These are phyloP conservation scores for Daldinia concentrica DNA, from an alignment of 495 filamentous ascomycete species.

Conservation along the genomic window DNA sequence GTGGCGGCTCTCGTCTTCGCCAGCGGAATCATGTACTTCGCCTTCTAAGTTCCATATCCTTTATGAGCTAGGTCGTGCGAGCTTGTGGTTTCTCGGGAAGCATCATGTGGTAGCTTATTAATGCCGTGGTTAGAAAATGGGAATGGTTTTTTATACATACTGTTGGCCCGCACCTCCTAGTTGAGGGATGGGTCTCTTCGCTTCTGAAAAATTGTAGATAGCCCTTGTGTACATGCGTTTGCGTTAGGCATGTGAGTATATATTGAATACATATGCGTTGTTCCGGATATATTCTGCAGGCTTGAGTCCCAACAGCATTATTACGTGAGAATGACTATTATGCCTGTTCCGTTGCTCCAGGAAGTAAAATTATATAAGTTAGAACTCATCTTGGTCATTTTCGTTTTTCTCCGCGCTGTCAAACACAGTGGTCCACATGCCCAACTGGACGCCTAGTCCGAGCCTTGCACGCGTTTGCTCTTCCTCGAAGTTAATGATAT, in stretches of 20 bases:
- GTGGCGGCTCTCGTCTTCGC: constrained; percentile 35
- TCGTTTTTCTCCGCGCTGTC: not conserved
- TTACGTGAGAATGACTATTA: not conserved
- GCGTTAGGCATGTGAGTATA: constrained; percentile 24
- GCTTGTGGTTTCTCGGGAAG: not conserved
- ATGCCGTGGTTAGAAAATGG: constrained; percentile 1
- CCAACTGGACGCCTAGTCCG: constrained; percentile 9
- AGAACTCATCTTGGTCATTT: not conserved
- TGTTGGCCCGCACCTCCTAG: constrained; percentile 4
- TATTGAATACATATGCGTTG: constrained; percentile 9
- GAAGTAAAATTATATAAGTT: not conserved
- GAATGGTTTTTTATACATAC: not conserved
- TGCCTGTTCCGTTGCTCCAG: no score
- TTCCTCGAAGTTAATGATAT: constrained; percentile 33
- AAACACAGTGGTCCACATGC: constrained; percentile 25
- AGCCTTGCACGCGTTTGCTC: constrained; percentile 12
- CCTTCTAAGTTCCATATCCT: constrained; percentile 27
- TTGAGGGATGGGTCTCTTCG: constrained; percentile 5
- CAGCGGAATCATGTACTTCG: constrained; percentile 37
- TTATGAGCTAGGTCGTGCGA: not conserved
- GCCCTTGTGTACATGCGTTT: constrained; percentile 27
- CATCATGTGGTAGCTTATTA: not conserved
- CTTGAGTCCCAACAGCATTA: not conserved
- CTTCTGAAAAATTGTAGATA: constrained; percentile 28
- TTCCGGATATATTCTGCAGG: not conserved